phyloP scores from a whole-genome alignment of 1,139 yeast genomes.

The Saccharomyces hybrid region DNA sequence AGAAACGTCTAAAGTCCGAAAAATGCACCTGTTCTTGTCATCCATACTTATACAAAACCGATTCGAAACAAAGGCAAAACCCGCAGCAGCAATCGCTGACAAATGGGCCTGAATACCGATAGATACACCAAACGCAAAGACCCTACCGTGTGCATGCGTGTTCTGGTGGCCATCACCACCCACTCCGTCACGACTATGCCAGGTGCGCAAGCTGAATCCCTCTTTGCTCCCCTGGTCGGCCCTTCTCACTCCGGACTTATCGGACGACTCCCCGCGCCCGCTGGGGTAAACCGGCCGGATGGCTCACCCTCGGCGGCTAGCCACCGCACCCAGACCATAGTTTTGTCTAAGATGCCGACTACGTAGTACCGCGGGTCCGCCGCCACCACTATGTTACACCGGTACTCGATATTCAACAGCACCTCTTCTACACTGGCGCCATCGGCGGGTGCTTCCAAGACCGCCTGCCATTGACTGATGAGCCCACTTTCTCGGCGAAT shows the following conservation, averaged over 20 bases:
- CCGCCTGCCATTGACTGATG: background rate
- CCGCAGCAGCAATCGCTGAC: background rate
- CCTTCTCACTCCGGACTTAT: background rate
- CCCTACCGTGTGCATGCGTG: background rate
- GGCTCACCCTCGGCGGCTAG: background rate
- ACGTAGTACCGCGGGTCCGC: conserved; percentile 11
- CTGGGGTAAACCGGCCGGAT: background rate
- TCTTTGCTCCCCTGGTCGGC: background rate
- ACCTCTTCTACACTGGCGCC: conserved; percentile 6
- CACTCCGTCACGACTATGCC: background rate
- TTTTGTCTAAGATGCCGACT: conserved; percentile 16
- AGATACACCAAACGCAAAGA: background rate
- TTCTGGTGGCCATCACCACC: background rate
- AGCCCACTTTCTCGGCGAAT: background rate
- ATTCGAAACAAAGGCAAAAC: background rate
- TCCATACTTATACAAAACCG: background rate
- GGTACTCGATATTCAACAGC: conserved; percentile 9
- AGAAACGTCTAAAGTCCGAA: background rate
- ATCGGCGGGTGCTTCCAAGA: background rate
- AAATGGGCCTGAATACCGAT: background rate
- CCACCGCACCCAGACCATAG: background rate
- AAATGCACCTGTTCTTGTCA: background rate
- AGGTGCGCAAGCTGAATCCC: background rate
- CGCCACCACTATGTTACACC: conserved; percentile 1
- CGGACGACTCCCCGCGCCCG: background rate